Evolutionary conservation across 164 flowering plant genomes (phyloP), one percentile per base, ranked within the genome.

Genomic region (Sextonia rubra): DNA sequence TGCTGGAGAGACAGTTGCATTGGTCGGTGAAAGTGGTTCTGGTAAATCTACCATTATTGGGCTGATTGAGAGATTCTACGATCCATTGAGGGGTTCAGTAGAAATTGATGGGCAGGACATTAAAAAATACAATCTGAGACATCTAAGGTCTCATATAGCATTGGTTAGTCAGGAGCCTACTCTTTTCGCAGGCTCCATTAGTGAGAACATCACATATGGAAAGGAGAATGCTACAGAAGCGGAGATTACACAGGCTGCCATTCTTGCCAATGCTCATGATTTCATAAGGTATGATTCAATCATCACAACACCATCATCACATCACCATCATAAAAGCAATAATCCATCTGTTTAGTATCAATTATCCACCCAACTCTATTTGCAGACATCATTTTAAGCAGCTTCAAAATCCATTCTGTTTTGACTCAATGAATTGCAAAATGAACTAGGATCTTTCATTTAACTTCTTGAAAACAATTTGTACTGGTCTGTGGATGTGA

Each of bases 111-210:
- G 77, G 14, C 22, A 15, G 32, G 84, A 82, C 56, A 64, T 82
- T 20, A 79, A 66, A 61, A 55, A 27, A 11, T 77, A 72, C 69
- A 75, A 77, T 26, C 58, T 82, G 65, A 75, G 80, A 60, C 24
- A 69, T 1, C 69, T 79, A 22, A 70, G 82, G 70, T 30, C 62
- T 44, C 78, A 75, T 22, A 77, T 79, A 3, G 82, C 78, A 9
- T 60, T 79, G 73, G 84, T 82, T 15, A 77, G 84, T 72, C 84
- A 82, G 69, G 84, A 82, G 72, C 84, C 84, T 0, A 77, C 76
- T 32, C 74, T 82, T 4, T 82, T 79, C 48, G 69, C 78, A 6
- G 80, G 80, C 47, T 70, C 73, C 30, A 75, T 78, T 56, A 62
- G 71, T 5, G 77, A 78, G 52, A 78, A 80, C 65, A 80, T 80